Base-by-base conservation (phyloP, 2,329 filamentous ascomycete species). In the Stachybotrys elegans region DNA sequence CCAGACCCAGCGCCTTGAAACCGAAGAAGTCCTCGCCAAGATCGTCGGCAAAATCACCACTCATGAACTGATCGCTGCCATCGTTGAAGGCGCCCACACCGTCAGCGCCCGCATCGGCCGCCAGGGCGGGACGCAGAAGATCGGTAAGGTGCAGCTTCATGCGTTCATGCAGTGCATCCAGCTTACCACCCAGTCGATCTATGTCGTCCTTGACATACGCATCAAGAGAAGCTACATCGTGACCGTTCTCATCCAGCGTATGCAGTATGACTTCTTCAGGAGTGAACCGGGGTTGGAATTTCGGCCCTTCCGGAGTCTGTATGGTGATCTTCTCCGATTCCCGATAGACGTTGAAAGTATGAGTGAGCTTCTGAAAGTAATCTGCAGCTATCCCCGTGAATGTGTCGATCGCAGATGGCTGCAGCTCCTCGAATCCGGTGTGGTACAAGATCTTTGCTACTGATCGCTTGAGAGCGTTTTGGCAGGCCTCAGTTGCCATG, bases 1-100 rank as follows among this genome's bases (percentile, higher is more conserved):
- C 90, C 46, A 98, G 77, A 35, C 93, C 93, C 37, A 98, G 79
- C 48, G 95, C 91, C 61, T 90, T 91, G 78, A 98, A 97, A 22
- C 93, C 93, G 59, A 98, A 98, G 78, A 96, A 98, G 68, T 98
- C 93, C 71, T 98, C 93, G 48, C 91, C 92, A 12, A 98, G 86
- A 55, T 98, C 93, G 62, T 96, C 93, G 1, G 93, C 93, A 62
- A 98, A 98, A 65, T 98, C 93, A 49, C 93, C 93, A 37, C 88
- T 89, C 39, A 96, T 84, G 55, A 97, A 98, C 61, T 97, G 93
- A 51, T 98, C 93, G 64, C 90, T 95, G 51, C 91, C 92, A 57
- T 98, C 93, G 50, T 94, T 89, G 74, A 98, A 98, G 6, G 90
- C 88, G 45, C 86, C 87, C 5, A 85, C 90, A 27, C 91, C 93